Conservation (phyloP, 2,329 filamentous ascomycete genomes). For the Bisporella sp. region DNA sequence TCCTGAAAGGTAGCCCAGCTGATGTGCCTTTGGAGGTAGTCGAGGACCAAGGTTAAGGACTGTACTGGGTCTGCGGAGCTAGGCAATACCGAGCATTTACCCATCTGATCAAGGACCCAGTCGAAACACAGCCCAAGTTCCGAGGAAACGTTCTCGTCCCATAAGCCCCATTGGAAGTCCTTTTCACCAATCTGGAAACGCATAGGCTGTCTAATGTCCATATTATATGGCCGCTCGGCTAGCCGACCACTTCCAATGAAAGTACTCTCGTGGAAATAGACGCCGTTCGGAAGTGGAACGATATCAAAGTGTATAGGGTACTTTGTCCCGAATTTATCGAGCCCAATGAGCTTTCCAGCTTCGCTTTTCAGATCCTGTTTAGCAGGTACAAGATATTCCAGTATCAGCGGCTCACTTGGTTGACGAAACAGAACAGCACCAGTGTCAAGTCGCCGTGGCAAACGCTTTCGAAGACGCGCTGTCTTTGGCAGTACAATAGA, state of each 20-base stretch:
- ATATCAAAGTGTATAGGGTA: constrained; percentile 58
- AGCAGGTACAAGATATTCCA: constrained; percentile 18
- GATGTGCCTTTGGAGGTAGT: constrained; percentile 23
- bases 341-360: constrained; percentile 39
- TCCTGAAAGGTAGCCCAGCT: constrained; percentile 11
- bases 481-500: neutral
- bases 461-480: constrained; percentile 15
- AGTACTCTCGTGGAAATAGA: constrained; percentile 54
- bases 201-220: constrained; percentile 20
- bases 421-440: constrained; percentile 27
- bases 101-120: constrained; percentile 42
- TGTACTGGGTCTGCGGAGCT: neutral
- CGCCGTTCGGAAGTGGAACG: constrained; percentile 47
- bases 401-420: constrained; percentile 23
- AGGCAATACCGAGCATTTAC: too few relatives aligned
- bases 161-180: constrained; percentile 45
- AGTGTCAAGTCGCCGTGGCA: constrained; percentile 24
- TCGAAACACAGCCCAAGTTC: constrained; percentile 57
- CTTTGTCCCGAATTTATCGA: constrained; percentile 53
- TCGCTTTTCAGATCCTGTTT: constrained; percentile 13
- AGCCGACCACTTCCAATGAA: constrained; percentile 49
- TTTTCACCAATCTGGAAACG: constrained; percentile 43
- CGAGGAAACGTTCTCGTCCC: constrained; percentile 52
- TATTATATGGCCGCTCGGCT: constrained; percentile 1
- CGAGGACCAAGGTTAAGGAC: constrained; percentile 16